Evolutionary conservation across 352 stramenopile genomes (phyloP).

Genomic region (Pythium myriotylum): DNA sequence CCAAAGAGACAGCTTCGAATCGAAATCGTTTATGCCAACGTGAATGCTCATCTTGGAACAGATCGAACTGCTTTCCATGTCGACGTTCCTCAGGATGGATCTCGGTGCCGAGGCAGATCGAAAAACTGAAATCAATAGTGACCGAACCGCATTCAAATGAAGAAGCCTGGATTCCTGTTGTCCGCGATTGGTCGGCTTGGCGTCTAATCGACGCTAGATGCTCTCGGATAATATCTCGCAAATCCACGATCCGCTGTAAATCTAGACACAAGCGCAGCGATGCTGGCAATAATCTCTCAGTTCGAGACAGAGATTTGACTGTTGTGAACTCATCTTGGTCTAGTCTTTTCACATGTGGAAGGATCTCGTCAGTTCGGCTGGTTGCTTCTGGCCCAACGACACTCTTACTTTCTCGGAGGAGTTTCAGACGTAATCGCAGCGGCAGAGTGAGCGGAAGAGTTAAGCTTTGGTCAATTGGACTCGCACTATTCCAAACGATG

Average conservation of each 20-base stretch:
- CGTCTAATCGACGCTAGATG: not conserved
- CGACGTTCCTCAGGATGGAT: not conserved
- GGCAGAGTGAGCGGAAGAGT: too few relatives aligned
- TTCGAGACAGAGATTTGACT: constrained; percentile 20
- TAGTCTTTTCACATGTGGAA: too few relatives aligned
- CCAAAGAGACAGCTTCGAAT: constrained; percentile 14
- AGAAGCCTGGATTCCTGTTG: not conserved
- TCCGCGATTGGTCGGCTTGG: not conserved
- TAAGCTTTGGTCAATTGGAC: too few relatives aligned
- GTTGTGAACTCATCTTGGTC: too few relatives aligned
- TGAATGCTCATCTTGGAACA: constrained; percentile 5
- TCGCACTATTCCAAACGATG: too few relatives aligned
- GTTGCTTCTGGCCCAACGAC: too few relatives aligned
- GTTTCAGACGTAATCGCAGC: too few relatives aligned
- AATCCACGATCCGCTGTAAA: constrained; percentile 21
- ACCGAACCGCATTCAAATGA: not conserved
- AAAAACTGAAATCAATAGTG: constrained; percentile 3
- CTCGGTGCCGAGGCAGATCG: constrained; percentile 19
- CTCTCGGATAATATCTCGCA: constrained; percentile 18
- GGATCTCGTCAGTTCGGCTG: too few relatives aligned
- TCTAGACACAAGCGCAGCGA: constrained; percentile 23
- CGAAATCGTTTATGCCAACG: constrained; percentile 26
- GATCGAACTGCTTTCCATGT: not conserved
- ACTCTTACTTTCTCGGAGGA: too few relatives aligned
- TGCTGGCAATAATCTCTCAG: constrained; percentile 22